Conservation (phyloP, 345 rosid species). For the Eucalyptus urophylla region DNA sequence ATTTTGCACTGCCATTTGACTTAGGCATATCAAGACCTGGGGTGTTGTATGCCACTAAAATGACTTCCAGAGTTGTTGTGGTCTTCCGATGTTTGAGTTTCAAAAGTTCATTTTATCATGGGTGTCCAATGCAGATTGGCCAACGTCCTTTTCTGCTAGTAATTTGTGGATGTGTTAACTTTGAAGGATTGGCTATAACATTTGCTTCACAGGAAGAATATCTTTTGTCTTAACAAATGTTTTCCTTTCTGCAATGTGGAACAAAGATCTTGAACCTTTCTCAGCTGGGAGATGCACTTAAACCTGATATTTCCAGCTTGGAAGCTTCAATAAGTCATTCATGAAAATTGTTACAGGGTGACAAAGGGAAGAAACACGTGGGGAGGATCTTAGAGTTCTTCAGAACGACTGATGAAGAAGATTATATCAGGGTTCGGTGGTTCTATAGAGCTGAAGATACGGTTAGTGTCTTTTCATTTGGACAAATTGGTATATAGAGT, state of each 20-base stretch:
- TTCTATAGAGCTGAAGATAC: constrained; percentile 91
- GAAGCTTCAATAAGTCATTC: background rate
- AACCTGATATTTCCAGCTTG: background rate
- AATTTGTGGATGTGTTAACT: background rate
- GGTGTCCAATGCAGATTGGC: background rate
- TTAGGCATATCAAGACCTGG: background rate
- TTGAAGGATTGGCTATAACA: background rate
- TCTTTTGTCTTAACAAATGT: background rate
- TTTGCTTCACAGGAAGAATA: background rate
- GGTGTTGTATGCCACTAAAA: background rate
- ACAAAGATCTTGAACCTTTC: background rate
- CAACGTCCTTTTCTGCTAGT: background rate
- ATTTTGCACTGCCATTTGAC: background rate
- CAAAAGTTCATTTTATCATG: background rate
- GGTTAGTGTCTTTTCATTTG: constrained; percentile 22
- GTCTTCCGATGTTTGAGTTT: background rate
- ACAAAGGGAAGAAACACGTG: constrained; percentile 35
- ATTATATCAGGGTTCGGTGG: constrained; percentile 89
- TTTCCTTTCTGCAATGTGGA: background rate
- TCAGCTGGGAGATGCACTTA: background rate
- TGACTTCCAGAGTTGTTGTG: background rate
- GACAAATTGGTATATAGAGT: background rate
- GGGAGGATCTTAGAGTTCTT: constrained; percentile 80
- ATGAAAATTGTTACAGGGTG: constrained; percentile 41
- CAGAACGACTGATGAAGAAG: constrained; percentile 54